Evolutionary conservation across 2,329 filamentous ascomycete genomes (phyloP).

Genomic region (Endothia cerciana): DNA sequence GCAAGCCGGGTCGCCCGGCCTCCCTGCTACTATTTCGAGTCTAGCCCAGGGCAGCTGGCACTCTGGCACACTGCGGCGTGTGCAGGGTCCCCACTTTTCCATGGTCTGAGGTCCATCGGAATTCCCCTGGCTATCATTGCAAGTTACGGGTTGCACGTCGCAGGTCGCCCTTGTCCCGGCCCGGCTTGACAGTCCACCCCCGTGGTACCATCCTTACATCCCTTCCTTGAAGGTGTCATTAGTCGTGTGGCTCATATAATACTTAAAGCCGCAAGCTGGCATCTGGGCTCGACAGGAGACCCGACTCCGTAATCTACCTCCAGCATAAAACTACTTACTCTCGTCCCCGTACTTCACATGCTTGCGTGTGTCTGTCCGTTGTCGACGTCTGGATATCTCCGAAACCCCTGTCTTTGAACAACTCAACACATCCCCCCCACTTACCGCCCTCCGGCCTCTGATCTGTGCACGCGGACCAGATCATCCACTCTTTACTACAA

Average conservation of each 20-base stretch:
- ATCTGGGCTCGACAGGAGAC: neutral
- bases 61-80: conserved; percentile 8
- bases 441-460: conserved; percentile 14
- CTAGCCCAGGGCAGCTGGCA: conserved; percentile 16
- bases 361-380: conserved; percentile 21
- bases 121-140: conserved; percentile 24
- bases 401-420: conserved; percentile 25
- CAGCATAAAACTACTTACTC: conserved; percentile 15
- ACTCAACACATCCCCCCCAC: conserved; percentile 23
- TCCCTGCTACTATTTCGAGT: conserved; percentile 5
- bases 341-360: conserved; percentile 22
- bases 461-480: conserved; percentile 29
- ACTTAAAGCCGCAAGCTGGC: conserved; percentile 26
- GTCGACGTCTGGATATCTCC: conserved; percentile 27
- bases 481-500: conserved; percentile 26
- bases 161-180: conserved; percentile 26
- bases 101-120: conserved; percentile 20
- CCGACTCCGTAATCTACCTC: conserved; percentile 19
- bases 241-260: conserved; percentile 26
- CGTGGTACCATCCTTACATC: conserved; percentile 19
- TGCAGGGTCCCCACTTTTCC: conserved; percentile 19
- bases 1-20: neutral
- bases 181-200: conserved; percentile 13
- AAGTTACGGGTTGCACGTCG: conserved; percentile 22
- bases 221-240: conserved; percentile 12